phyloP scores from a whole-genome alignment of 2,329 filamentous ascomycete genomes.

The Kalaharituber pfeilii region DNA sequence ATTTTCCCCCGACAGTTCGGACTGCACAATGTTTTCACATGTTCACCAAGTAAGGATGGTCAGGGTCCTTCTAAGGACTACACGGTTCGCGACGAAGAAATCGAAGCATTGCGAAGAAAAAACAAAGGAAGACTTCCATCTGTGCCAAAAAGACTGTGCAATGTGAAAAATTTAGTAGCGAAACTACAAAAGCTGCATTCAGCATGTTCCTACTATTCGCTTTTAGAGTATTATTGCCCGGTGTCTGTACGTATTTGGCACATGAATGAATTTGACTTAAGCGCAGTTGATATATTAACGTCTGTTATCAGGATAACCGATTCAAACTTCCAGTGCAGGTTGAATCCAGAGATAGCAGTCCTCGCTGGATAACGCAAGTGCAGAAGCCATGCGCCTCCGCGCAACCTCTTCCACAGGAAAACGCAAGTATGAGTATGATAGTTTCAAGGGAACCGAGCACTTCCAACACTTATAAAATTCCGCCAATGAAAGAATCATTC shows the following conservation, averaged over 20 bases:
- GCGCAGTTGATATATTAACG: too few relatives aligned
- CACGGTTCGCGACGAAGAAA: conserved; percentile 68
- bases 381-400: too few relatives aligned
- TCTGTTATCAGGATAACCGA: too few relatives aligned
- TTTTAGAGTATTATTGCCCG: conserved; percentile 71
- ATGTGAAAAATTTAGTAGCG: conserved; percentile 40
- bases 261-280: too few relatives aligned
- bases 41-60: conserved; percentile 43
- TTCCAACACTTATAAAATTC: background rate
- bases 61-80: conserved; percentile 71
- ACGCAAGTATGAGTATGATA: too few relatives aligned
- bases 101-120: conserved; percentile 27
- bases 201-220: conserved; percentile 59
- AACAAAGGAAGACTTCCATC: background rate
- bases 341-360: too few relatives aligned
- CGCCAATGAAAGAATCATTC: conserved; percentile 31
- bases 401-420: too few relatives aligned
- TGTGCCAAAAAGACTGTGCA: conserved; percentile 25
- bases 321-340: too few relatives aligned
- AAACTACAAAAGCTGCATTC: conserved; percentile 53
- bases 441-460: background rate
- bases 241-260: conserved; percentile 28
- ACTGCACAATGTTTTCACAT: conserved; percentile 83
- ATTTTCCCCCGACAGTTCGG: conserved; percentile 84
- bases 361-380: too few relatives aligned